Percentiles rank a stretch among this genome's conserved stretches.
Evolutionary conservation across 1,139 yeast genomes (phyloP).

Genomic region (Geotrichum carabidarum): DNA sequence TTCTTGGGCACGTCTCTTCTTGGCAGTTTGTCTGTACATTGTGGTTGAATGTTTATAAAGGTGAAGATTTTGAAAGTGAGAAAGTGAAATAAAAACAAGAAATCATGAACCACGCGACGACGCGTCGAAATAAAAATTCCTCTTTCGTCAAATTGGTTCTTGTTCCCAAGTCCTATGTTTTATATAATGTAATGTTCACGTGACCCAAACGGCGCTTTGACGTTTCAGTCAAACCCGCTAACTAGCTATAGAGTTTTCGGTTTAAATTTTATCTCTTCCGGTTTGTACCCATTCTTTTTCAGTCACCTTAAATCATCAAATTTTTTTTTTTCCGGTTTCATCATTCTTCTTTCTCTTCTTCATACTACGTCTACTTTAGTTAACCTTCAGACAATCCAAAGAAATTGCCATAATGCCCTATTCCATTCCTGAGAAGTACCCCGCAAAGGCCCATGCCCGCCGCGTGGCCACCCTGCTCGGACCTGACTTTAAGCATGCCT

Average conservation of each 20-base stretch:
- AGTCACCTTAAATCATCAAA: neutral
- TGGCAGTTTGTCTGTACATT: slow-evolving; percentile 73
- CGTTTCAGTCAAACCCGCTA: no score
- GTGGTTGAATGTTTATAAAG: neutral
- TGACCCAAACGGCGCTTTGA: no score
- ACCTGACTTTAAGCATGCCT: slow-evolving; percentile 21
- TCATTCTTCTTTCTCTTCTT: neutral
- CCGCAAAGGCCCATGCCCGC: slow-evolving; percentile 53
- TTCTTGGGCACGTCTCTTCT: slow-evolving; percentile 58
- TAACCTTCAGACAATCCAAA: neutral
- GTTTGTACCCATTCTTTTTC: neutral
- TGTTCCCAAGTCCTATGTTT: no score
- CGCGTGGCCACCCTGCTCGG: slow-evolving; percentile 41
- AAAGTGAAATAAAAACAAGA: neutral
- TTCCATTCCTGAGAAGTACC: slow-evolving; percentile 40
- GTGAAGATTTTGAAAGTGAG: neutral
- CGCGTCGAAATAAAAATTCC: neutral
- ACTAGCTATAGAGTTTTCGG: no score
- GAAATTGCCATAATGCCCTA: neutral
- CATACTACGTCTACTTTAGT: neutral
- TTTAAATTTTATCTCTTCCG: neutral
- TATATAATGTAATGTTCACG: no score
- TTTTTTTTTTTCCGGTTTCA: neutral
- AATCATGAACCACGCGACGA: neutral
- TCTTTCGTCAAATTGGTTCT: neutral